Conservation (phyloP, 2,329 filamentous ascomycete species). For the Pseudogymnoascus sp. region DNA sequence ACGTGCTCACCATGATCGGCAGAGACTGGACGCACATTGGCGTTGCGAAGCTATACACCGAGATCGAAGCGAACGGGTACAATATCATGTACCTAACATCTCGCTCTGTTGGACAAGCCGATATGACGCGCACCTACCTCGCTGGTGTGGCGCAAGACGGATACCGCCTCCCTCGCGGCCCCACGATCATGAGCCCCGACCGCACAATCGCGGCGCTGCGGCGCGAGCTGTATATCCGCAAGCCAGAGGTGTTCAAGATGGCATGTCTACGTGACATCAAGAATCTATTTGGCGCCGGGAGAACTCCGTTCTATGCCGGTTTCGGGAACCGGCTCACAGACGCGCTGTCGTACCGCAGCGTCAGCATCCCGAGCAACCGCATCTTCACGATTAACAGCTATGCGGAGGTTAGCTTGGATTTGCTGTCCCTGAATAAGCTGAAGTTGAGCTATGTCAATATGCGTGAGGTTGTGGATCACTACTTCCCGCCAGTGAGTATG, state of each 20-base stretch:
- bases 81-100: conserved; percentile 98
- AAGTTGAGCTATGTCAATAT: conserved; percentile 97
- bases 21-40: conserved; percentile 97
- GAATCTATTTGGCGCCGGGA: conserved; percentile 69
- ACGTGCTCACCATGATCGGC: conserved; percentile 93
- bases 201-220: conserved; percentile 87
- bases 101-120: conserved; percentile 86
- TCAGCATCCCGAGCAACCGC: conserved; percentile 86
- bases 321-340: conserved; percentile 96
- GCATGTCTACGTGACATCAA: conserved; percentile 91
- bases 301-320: conserved; percentile 88
- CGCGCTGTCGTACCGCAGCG: conserved; percentile 88
- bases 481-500: conserved; percentile 86
- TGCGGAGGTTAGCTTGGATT: conserved; percentile 85
- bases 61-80: conserved; percentile 92
- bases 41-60: conserved; percentile 93
- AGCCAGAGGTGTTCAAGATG: conserved; percentile 99
- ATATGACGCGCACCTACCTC: conserved; percentile 82
- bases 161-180: conserved; percentile 77
- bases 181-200: conserved; percentile 91
- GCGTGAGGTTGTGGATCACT: conserved; percentile 94
- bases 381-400: conserved; percentile 99
- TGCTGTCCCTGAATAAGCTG: conserved; percentile 85
- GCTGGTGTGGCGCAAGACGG: conserved; percentile 83
- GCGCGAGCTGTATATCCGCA: conserved; percentile 87